Base-by-base conservation (phyloP, 768 basidiomycete genomes). In the Russula lepida region DNA sequence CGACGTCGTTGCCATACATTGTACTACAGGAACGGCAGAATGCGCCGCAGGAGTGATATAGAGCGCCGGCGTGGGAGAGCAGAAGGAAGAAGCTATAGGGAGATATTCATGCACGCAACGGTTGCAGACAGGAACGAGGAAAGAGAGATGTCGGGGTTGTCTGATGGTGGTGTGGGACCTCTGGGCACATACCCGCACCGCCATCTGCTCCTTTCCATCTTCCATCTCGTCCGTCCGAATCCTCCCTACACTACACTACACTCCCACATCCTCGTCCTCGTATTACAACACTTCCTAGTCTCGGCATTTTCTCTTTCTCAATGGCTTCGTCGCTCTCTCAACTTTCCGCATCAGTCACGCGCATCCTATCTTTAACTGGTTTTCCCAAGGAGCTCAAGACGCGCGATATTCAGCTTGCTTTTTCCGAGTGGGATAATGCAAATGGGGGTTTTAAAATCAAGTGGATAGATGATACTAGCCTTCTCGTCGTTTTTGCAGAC, bases 401-500 rank as follows among this genome's bases (percentile, higher is more conserved):
- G 54, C 88, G 92, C 73, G 97, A 99, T 74, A 90, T 99, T 52
- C 94, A 98, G 71, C 71, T 79, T 46, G 89, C 92, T 48, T 97
- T 98, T 73, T 78, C 85, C 53, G 92, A 94, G 48, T 98, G 88
- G 82, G 93, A 97, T 69, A 80, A 76, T 62, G 77, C 85, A 55
- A 83, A 79, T 59, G 97, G 95, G 30, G 97, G 97, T 25, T 97
- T 95, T 79, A 93, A 95, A 81, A 95, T 99, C 72, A 99, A 99
- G 73, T 99, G 97, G 97, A 82, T 84, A 68, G 95, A 99, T 74
- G 97, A 99, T 74, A 93, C 92, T 39, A 95, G 90, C 70, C 88
- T 95, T 43, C 77, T 95, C 68, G 88, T 97, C 67, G 97, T 99
- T 58, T 99, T 99, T 71, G 82, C 83, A 65, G 97, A 98, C 75